Evolutionary conservation across 2,329 filamentous ascomycete species (phyloP).

Genomic region (Sclerotinia spermophila): DNA sequence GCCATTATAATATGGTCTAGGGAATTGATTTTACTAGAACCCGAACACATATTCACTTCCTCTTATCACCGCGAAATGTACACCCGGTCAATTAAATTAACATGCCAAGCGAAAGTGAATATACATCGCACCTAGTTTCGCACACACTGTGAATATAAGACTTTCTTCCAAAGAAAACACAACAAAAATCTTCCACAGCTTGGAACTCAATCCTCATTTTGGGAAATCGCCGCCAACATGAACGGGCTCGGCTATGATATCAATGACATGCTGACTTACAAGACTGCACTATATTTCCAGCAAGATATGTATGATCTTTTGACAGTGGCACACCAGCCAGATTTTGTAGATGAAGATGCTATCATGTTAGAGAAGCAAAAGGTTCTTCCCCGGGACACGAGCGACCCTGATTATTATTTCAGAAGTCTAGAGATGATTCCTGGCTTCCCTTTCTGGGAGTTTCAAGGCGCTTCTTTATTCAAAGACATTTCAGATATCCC

Average conservation of each 20-base stretch:
- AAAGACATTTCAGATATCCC: background rate
- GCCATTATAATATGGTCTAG: background rate
- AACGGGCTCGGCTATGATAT: too few relatives aligned
- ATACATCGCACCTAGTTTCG: background rate
- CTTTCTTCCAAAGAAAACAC: background rate
- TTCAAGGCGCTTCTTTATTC: background rate
- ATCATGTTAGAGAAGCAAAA: background rate
- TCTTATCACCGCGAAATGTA: background rate
- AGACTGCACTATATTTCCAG: background rate
- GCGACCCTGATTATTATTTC: background rate
- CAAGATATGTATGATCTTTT: background rate
- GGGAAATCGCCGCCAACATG: background rate
- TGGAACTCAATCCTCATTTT: background rate
- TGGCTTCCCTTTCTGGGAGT: background rate
- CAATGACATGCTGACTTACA: background rate
- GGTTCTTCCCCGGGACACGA: background rate
- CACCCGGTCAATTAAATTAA: background rate
- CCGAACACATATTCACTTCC: background rate
- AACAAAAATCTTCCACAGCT: background rate
- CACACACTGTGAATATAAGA: background rate
- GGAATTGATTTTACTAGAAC: background rate
- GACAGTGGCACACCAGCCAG: background rate
- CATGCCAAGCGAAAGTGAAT: background rate
- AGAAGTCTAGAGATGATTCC: background rate
- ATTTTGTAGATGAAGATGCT: background rate